Evolutionary conservation across 768 basidiomycete species (phyloP).

Genomic region (Galerina sulciceps): DNA sequence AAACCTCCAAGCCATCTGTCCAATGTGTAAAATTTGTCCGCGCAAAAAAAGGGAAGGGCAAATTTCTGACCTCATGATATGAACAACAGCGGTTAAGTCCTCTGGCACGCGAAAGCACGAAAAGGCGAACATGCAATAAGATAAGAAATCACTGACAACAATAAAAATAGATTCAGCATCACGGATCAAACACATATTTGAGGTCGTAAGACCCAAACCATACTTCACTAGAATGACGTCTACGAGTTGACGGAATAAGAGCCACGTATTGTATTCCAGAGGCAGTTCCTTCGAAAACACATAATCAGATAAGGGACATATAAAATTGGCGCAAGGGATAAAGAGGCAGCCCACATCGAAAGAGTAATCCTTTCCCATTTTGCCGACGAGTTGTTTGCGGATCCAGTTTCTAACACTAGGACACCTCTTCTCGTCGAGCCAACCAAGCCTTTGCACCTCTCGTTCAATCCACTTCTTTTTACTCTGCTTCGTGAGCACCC

Average conservation of each 20-base stretch:
- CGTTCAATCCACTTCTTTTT: constrained; percentile 94
- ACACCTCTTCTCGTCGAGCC: constrained; percentile 78
- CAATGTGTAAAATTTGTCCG: constrained; percentile 7
- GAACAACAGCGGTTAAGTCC: constrained; percentile 71
- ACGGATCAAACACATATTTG: neutral
- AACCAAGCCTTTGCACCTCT: constrained; percentile 76
- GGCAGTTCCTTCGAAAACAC: constrained; percentile 70
- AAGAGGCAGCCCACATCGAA: constrained; percentile 79
- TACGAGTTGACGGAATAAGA: constrained; percentile 93
- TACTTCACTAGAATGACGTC: constrained; percentile 97
- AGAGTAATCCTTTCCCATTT: constrained; percentile 94
- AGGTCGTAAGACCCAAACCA: constrained; percentile 28
- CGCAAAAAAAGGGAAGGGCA: neutral
- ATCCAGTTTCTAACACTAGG: constrained; percentile 83
- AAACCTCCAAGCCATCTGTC: constrained; percentile 86
- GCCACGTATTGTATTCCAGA: constrained; percentile 94
- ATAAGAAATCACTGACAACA: constrained; percentile 79
- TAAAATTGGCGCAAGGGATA: constrained; percentile 2
- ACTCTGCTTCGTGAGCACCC: constrained; percentile 93
- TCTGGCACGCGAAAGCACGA: constrained; percentile 88
- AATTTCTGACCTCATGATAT: constrained; percentile 68
- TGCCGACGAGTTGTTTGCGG: constrained; percentile 79
- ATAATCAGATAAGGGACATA: constrained; percentile 3
- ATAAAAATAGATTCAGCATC: constrained; percentile 1
- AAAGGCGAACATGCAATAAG: constrained; percentile 95